Evolutionary conservation across 495 filamentous ascomycete species (phyloP).

Genomic region (Talaromyces nanjingensis): DNA sequence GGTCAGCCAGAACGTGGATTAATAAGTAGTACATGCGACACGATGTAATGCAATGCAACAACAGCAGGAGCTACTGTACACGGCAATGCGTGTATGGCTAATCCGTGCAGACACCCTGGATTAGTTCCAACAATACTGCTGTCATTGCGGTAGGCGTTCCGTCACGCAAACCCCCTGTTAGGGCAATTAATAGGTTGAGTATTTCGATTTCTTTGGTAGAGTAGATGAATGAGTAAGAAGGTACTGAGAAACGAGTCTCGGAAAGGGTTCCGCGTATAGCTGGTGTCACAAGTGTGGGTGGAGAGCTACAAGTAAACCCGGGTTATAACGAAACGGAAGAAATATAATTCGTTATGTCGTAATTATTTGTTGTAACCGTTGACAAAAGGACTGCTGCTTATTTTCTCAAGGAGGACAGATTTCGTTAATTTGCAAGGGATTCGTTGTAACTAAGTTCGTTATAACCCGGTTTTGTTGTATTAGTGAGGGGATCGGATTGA

Average conservation of each 20-base stretch:
- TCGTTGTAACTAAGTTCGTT: too few relatives aligned
- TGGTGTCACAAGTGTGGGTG: too few relatives aligned
- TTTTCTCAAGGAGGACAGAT: too few relatives aligned
- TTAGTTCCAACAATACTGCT: neutral
- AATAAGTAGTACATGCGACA: neutral
- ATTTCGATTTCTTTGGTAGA: neutral
- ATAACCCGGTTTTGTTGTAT: too few relatives aligned
- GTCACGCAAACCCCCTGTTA: neutral
- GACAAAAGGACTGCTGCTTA: too few relatives aligned
- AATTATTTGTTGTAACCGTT: too few relatives aligned
- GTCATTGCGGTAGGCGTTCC: neutral
- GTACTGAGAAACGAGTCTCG: neutral
- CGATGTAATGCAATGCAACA: neutral
- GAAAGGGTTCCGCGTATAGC: neutral
- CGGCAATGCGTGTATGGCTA: neutral
- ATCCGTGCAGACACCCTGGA: neutral
- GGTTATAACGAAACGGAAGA: too few relatives aligned
- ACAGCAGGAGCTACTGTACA: neutral
- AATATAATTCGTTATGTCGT: too few relatives aligned
- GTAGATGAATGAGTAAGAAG: neutral
- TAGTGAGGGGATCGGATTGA: neutral
- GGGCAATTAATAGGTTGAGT: neutral
- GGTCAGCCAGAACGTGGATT: neutral
- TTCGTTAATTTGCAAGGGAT: too few relatives aligned
- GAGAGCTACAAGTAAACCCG: too few relatives aligned